These are phyloP conservation scores for Xylariaceae sp. DNA, from an alignment of 2,329 filamentous ascomycete genomes.

Conservation along the genomic window DNA sequence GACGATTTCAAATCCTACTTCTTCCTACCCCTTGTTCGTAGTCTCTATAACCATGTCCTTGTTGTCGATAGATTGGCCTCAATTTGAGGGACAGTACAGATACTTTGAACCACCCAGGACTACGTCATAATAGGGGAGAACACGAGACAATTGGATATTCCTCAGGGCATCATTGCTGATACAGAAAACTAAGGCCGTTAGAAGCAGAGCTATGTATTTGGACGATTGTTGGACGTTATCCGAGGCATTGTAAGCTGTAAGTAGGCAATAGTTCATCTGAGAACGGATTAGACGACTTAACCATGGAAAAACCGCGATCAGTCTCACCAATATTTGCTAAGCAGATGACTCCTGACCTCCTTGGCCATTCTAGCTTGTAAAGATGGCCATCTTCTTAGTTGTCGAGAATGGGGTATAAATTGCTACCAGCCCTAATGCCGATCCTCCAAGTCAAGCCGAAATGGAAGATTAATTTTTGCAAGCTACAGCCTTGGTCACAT, in stretches of 20 bases:
- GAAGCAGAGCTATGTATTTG: too few relatives aligned
- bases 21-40: neutral
- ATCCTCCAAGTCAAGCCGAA: neutral
- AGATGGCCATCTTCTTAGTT: neutral
- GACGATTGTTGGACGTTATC: too few relatives aligned
- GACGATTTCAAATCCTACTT: neutral
- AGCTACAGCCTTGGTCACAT: too few relatives aligned
- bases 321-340: neutral
- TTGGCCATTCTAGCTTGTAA: neutral
- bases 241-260: too few relatives aligned
- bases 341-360: neutral
- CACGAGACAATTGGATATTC: too few relatives aligned
- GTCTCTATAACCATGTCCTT: neutral
- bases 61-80: neutral
- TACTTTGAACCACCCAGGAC: neutral
- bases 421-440: neutral
- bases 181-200: too few relatives aligned
- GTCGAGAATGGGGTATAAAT: slow-evolving; percentile 3
- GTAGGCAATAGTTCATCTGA: too few relatives aligned
- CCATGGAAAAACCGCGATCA: neutral
- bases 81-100: neutral
- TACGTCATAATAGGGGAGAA: neutral
- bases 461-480: neutral
- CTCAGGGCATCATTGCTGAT: too few relatives aligned
- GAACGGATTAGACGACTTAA: neutral